These are phyloP conservation scores for Globisporangium abappressorium DNA, from an alignment of 352 stramenopile species.

Conservation along the genomic window DNA sequence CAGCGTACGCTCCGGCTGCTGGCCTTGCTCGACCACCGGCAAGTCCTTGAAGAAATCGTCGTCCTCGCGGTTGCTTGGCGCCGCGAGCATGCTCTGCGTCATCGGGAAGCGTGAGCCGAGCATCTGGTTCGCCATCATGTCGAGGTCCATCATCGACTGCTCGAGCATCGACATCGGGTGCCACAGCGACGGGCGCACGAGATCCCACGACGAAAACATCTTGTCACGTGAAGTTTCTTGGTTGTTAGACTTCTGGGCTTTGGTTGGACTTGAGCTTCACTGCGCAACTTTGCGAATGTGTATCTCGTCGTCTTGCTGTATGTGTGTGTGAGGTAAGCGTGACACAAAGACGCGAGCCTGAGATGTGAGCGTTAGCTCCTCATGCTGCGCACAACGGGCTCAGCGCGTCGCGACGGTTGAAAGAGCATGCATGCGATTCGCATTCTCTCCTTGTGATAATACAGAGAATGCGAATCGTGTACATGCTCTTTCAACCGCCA, in stretches of 20 bases:
- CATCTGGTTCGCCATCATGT: conserved; percentile 43
- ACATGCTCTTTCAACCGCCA: no score
- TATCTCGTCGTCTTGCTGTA: background rate
- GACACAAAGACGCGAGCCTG: background rate
- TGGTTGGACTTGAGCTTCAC: background rate
- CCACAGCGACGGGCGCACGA: conserved; percentile 46
- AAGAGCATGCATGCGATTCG: no score
- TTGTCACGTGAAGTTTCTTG: background rate
- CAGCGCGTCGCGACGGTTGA: no score
- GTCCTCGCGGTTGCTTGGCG: conserved; percentile 5
- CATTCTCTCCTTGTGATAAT: no score
- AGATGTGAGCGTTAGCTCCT: background rate
- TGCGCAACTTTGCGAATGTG: background rate
- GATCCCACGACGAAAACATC: conserved; percentile 10
- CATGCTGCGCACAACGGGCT: background rate
- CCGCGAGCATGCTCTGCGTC: conserved; percentile 11
- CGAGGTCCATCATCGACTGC: conserved; percentile 79
- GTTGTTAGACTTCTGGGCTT: background rate
- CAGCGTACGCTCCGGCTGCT: conserved; percentile 18
- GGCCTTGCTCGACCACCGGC: conserved; percentile 31
- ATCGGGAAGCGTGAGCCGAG: conserved; percentile 18
- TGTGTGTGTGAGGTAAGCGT: background rate
- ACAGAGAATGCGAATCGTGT: no score
- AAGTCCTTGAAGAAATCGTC: conserved; percentile 86
- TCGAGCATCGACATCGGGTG: conserved; percentile 80